These are phyloP conservation scores for Nitzschia inconspicua DNA, from an alignment of 108 stramenopile genomes.

Conservation along the genomic window DNA sequence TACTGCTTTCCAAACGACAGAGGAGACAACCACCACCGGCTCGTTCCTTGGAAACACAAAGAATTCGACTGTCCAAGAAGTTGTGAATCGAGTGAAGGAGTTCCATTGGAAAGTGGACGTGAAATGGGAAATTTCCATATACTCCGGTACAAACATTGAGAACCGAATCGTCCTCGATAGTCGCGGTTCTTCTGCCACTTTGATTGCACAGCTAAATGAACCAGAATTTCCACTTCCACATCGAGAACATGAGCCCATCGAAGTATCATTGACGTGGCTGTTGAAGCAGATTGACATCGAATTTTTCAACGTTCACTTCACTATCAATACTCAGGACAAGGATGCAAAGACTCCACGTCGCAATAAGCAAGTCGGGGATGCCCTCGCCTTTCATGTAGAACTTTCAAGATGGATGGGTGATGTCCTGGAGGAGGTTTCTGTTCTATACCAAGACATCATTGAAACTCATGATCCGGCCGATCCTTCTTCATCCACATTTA, in stretches of 20 bases:
- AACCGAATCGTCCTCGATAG: conserved; percentile 21
- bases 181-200: too few relatives aligned
- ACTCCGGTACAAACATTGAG: conserved; percentile 43
- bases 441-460: conserved; percentile 6
- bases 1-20: not conserved
- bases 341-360: conserved; percentile 59
- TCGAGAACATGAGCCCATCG: conserved; percentile 25
- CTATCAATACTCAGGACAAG: conserved; percentile 34
- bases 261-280: conserved; percentile 67
- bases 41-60: conserved; percentile 7
- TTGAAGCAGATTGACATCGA: conserved; percentile 44
- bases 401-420: conserved; percentile 29
- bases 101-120: conserved; percentile 49
- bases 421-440: conserved; percentile 3
- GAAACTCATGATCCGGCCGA: conserved; percentile 27
- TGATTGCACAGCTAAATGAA: too few relatives aligned
- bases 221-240: conserved; percentile 13
- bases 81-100: conserved; percentile 38
- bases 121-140: conserved; percentile 32
- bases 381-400: conserved; percentile 34
- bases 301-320: conserved; percentile 26
- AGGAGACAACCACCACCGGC: not conserved
- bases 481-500: too few relatives aligned
- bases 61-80: conserved; percentile 19
- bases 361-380: conserved; percentile 50